Evolutionary conservation across 345 rosid species (phyloP), one percentile per base, ranked within the genome.

Genomic region (Alliaria petiolata): DNA sequence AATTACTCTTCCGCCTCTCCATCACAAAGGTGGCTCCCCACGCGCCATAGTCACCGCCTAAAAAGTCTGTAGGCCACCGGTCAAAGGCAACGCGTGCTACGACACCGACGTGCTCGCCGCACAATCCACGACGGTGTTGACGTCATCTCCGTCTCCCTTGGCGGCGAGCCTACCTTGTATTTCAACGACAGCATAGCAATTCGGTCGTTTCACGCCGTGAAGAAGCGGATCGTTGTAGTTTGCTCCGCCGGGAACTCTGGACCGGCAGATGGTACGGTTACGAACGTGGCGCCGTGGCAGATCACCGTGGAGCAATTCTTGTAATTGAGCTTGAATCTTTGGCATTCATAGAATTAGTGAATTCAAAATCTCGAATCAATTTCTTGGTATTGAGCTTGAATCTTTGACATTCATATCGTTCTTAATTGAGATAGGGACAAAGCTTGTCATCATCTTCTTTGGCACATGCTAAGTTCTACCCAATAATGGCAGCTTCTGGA

Each of bases 161-260:
- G 97, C 3, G 86, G 89, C 1, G 51, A 25, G 0, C 62, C 90
- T 13, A 5, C 74, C 0, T 52, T 82, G 26, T 82, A 81, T 38
- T 85, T 83, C 74, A 80, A 85, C 4, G 90, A 88, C 43, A 78
- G 89, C 52, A 62, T 84, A 16, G 87, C 97, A 1, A 85, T 93
- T 14, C 96, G 91, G 0, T 81, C 97, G 3, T 93, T 90, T 52
- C 96, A 81, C n/a, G n/a, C n/a, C n/a, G n/a, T n/a, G n/a, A n/a
- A 59, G 82, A 81, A 79, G 0, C 89, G 86, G 10, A 78, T 88
- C 17, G 84, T 78, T 2, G 97, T 92, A n/a, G n/a, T n/a, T n/a
- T 81, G 84, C 71, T 90, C 93, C 0, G 96, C 90, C 3, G 96
- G 97, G 0, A 95, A 95, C 74, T 81, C 90, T 4, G 99, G 97